Evolutionary conservation across 2,329 filamentous ascomycete genomes (phyloP).

Genomic region (Curvularia spicifera): DNA sequence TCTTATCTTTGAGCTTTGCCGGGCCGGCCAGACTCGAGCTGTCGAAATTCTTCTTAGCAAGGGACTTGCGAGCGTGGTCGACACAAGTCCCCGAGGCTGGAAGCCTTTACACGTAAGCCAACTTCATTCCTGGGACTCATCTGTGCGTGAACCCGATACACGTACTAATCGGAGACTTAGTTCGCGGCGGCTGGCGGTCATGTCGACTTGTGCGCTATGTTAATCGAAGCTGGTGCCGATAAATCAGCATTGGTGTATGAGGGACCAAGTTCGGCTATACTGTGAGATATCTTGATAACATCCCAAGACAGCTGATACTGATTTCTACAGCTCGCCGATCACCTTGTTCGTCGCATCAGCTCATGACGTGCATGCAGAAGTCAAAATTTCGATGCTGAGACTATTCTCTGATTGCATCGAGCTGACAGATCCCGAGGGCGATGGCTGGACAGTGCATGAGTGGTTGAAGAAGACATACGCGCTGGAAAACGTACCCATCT

Average conservation of each 20-base stretch:
- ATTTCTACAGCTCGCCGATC: background rate
- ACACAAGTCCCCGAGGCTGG: constrained; percentile 13
- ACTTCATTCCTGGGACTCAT: too few species aligned
- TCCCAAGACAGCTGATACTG: background rate
- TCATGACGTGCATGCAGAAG: background rate
- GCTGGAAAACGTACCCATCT: background rate
- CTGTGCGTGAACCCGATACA: background rate
- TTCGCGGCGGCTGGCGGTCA: background rate
- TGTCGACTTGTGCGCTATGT: background rate
- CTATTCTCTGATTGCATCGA: constrained; percentile 1
- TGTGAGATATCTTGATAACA: background rate
- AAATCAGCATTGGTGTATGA: background rate
- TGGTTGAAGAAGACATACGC: background rate
- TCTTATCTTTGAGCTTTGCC: constrained; percentile 22
- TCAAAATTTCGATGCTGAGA: background rate
- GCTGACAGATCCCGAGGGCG: background rate
- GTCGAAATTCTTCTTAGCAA: constrained; percentile 18
- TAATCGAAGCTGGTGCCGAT: background rate
- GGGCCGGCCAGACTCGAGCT: constrained; percentile 17
- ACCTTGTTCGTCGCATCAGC: background rate
- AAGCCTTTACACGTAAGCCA: background rate
- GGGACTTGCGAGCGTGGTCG: constrained; percentile 19
- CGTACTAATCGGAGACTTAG: background rate
- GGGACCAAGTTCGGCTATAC: background rate
- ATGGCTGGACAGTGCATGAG: background rate